A percentile compares a stretch with the other conserved stretches of the same genome.
phyloP scores from a whole-genome alignment of 768 basidiomycete genomes.

The Auricularia sp. region DNA sequence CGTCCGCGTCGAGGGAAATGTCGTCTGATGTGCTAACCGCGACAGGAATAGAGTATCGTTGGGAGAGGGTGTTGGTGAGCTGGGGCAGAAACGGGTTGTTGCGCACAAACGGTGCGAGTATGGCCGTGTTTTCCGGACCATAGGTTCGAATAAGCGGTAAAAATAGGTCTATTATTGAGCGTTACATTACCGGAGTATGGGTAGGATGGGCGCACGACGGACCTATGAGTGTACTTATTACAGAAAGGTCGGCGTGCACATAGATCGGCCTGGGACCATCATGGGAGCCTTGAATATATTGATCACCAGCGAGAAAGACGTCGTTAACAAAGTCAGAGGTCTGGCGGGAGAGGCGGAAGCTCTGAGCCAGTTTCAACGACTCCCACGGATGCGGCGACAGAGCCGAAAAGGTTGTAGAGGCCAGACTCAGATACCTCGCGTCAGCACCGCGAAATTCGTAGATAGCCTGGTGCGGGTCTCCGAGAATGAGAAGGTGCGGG shows the following conservation, averaged over 20 bases:
- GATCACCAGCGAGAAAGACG: constrained; percentile 3
- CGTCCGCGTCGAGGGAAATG: not conserved
- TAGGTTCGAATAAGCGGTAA: constrained; percentile 2
- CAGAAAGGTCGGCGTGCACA: not conserved
- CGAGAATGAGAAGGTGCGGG: constrained; percentile 1
- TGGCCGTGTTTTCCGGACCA: not conserved
- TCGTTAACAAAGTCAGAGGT: constrained; percentile 3
- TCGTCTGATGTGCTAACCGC: constrained; percentile 2
- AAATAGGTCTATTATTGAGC: not conserved
- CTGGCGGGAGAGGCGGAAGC: constrained; percentile 1
- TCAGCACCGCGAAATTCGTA: constrained; percentile 6
- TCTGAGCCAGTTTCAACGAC: constrained; percentile 1
- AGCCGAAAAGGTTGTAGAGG: not conserved
- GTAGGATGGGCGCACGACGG: not conserved
- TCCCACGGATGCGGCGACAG: constrained; percentile 3
- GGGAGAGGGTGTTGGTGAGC: constrained; percentile 1
- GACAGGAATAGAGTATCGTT: not conserved
- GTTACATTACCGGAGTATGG: not conserved
- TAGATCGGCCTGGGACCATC: constrained; percentile 2
- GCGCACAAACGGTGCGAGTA: constrained; percentile 5
- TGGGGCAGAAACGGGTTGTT: not conserved
- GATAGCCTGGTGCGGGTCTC: constrained; percentile 3
- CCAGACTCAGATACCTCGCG: not conserved
- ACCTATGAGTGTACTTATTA: not conserved
- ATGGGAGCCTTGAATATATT: constrained; percentile 4